Base-by-base conservation (phyloP, 2,329 filamentous ascomycete genomes). In the Neonectria magnoliae region DNA sequence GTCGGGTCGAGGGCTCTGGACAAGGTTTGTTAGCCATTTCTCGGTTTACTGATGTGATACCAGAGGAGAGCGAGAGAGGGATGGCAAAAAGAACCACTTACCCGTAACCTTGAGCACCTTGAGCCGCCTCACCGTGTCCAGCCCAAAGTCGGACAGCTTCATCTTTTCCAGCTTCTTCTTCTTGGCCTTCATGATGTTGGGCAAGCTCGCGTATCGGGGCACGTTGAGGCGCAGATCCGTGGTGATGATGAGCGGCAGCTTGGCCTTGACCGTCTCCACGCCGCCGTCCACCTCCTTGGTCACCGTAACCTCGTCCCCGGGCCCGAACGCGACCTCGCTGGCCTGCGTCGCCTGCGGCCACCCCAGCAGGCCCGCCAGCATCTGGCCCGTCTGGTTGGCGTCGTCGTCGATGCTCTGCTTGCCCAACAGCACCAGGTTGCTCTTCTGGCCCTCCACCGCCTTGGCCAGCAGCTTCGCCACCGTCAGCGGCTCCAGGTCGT, bases 141-240 rank as follows among this genome's bases (percentile, higher is more conserved):
- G 81, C 2, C 92, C 93, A 79, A 92, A 92, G 77, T 99, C 96
- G 62, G 84, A 87, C 78, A 98, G 79, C 70, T 87, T 93, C 87
- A 93, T 91, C 91, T 98, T 98, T 76, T 96, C 93, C 73, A 99
- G 77, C 76, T 93, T 93, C 91, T 99, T 99, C 92, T 98, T 99
- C 92, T 99, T 99, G 57, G 96, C 96, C 91, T 98, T 99, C 96
- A 99, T 99, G 71, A 99, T 98, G 79, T 98, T 98, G 55, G 94
- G 95, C 87, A 99, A 80, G 81, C 90, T 97, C 22, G 95, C 96
- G 80, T 97, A 99, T 69, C 96, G 86, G 64, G 96, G 96, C 87
- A 97, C 93, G 77, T 99, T 99, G 79, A 99, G 83, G 57, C 96
- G 85, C 82, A 99, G 80, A 84, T 99, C 96, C 67, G 96, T 97